Evolutionary conservation across 345 rosid genomes (phyloP).

Genomic region (rapeseed (Brassica napus)): DNA sequence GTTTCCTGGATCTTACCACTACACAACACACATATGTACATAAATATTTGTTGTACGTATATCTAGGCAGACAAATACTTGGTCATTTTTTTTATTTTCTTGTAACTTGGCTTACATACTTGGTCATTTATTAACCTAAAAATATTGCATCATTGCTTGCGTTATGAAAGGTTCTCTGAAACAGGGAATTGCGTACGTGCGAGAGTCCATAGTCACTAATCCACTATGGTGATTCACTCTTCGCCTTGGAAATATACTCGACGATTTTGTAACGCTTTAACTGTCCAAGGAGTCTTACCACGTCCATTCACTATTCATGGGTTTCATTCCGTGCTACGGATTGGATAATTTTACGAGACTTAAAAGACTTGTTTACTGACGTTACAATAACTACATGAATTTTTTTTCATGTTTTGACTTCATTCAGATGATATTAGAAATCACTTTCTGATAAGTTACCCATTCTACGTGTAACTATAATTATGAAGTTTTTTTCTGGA

Average conservation of each 20-base stretch:
- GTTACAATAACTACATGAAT: too few species aligned
- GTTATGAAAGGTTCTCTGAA: neutral
- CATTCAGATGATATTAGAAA: too few species aligned
- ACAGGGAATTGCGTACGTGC: neutral
- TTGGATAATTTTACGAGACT: too few species aligned
- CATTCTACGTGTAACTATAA: too few species aligned
- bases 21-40: neutral
- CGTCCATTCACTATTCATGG: too few species aligned
- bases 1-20: neutral
- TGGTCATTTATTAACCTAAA: neutral
- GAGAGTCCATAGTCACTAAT: conserved; percentile 12
- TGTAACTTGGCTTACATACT: too few species aligned
- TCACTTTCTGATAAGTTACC: too few species aligned
- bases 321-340: too few species aligned
- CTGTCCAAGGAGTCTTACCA: too few species aligned
- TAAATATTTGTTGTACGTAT: neutral
- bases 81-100: neutral
- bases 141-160: neutral
- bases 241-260: conserved; percentile 4
- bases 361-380: too few species aligned
- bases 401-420: too few species aligned
- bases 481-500: too few species aligned
- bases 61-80: neutral
- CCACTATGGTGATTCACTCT: conserved; percentile 20
- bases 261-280: neutral